These are phyloP conservation scores for Myxozyma udenii DNA, from an alignment of 805 yeast species.

Conservation along the genomic window DNA sequence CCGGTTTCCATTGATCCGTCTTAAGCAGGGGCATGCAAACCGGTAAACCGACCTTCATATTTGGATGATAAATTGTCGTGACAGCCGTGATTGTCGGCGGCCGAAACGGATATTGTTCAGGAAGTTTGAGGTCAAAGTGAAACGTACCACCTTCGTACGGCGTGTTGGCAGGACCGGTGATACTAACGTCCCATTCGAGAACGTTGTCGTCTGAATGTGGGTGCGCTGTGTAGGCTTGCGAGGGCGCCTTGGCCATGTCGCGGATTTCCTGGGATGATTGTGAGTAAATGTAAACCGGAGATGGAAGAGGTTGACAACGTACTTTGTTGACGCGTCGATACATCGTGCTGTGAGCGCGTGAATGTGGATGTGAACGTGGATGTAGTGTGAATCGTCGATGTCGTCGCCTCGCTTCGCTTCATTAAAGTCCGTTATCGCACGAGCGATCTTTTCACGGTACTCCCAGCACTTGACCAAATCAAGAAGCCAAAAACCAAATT, in stretches of 20 bases:
- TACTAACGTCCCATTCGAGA: conserved; percentile 89
- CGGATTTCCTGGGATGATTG: conserved; percentile 16
- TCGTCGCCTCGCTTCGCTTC: too few species aligned
- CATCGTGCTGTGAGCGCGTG: too few species aligned
- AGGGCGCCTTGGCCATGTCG: conserved; percentile 53
- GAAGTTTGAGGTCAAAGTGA: conserved; percentile 80
- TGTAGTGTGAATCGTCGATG: too few species aligned
- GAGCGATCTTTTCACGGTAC: too few species aligned
- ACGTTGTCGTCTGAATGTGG: conserved; percentile 80
- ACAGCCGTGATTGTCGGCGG: conserved; percentile 78
- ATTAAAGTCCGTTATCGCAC: too few species aligned
- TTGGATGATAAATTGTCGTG: conserved; percentile 85
- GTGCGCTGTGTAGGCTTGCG: conserved; percentile 86
- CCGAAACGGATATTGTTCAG: conserved; percentile 87
- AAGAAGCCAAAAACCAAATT: too few species aligned
- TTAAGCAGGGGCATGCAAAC: conserved; percentile 84
- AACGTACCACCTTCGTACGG: conserved; percentile 73
- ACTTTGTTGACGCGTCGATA: too few species aligned
- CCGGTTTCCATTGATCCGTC: conserved; percentile 86
- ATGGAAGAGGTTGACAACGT: too few species aligned
- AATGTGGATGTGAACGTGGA: too few species aligned
- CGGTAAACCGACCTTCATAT: conserved; percentile 79
- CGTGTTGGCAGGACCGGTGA: conserved; percentile 89
- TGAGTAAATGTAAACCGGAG: background rate
- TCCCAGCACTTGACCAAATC: too few species aligned